A percentile compares a stretch with the other conserved stretches of the same genome.
These are phyloP conservation scores for Agrostemma githago DNA, from an alignment of 148 eudicot genomes.

Conservation along the genomic window DNA sequence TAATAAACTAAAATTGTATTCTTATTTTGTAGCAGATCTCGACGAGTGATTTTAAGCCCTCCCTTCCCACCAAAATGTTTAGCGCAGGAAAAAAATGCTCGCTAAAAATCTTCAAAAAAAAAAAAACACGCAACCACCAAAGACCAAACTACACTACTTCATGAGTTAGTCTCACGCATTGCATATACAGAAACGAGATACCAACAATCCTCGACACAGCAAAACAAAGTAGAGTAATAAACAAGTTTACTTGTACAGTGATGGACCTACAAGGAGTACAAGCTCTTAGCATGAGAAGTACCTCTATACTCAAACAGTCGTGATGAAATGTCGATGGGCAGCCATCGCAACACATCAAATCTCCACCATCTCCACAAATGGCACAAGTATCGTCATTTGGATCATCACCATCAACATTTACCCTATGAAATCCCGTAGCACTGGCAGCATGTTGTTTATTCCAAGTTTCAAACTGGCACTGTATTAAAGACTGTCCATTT, in stretches of 20 bases:
- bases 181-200: neutral
- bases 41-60: neutral
- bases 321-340: conserved; percentile 93
- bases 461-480: conserved; percentile 66
- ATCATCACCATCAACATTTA: conserved; percentile 59
- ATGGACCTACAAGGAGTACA: neutral
- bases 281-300: conserved; percentile 27
- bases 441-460: conserved; percentile 48
- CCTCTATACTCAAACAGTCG: conserved; percentile 67
- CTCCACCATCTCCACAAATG: conserved; percentile 94
- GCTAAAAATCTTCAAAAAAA: no score
- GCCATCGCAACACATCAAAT: conserved; percentile 91
- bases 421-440: conserved; percentile 42
- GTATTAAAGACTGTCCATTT: conserved; percentile 50
- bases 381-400: conserved; percentile 97
- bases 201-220: neutral
- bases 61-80: neutral
- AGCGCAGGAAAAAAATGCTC: neutral
- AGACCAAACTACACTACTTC: neutral
- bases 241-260: neutral
- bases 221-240: neutral
- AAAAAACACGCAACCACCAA: neutral
- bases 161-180: neutral
- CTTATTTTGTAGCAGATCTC: neutral
- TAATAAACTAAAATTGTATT: no score